Conservation (phyloP, 345 rosid species). For the Lepidium africanum region DNA sequence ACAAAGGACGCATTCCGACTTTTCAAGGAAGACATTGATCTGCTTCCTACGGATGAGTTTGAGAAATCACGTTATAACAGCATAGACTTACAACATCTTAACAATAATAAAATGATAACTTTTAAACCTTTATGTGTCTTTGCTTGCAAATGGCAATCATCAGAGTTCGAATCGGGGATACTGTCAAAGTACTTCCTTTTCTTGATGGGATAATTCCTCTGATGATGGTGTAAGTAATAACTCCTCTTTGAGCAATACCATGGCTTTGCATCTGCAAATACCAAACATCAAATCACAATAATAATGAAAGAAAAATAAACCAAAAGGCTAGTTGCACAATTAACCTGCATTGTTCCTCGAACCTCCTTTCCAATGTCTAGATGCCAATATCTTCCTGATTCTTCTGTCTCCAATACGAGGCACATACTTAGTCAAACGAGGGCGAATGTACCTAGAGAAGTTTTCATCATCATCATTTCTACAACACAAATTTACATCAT, state of each 20-base stretch:
- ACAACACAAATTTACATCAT: constrained; percentile 62
- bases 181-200: constrained; percentile 56
- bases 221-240: constrained; percentile 45
- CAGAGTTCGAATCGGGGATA: constrained; percentile 43
- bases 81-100: constrained; percentile 29
- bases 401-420: constrained; percentile 81
- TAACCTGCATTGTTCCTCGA: constrained; percentile 26
- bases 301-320: constrained; percentile 1
- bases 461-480: constrained; percentile 88
- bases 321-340: neutral
- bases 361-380: constrained; percentile 62
- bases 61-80: constrained; percentile 31
- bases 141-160: constrained; percentile 20
- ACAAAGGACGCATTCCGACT: constrained; percentile 26
- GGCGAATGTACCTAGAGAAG: constrained; percentile 66
- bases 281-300: neutral
- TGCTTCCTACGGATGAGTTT: constrained; percentile 24
- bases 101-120: neutral
- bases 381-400: constrained; percentile 83
- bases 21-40: constrained; percentile 36
- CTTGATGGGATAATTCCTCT: constrained; percentile 71
- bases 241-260: constrained; percentile 47
- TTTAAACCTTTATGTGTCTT: neutral
- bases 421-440: constrained; percentile 39
- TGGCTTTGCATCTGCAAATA: constrained; percentile 38